Evolutionary conservation across 2,329 filamentous ascomycete genomes (phyloP), one percentile per base, ranked within the genome.

Genomic region (Trichoderma semiorbis): DNA sequence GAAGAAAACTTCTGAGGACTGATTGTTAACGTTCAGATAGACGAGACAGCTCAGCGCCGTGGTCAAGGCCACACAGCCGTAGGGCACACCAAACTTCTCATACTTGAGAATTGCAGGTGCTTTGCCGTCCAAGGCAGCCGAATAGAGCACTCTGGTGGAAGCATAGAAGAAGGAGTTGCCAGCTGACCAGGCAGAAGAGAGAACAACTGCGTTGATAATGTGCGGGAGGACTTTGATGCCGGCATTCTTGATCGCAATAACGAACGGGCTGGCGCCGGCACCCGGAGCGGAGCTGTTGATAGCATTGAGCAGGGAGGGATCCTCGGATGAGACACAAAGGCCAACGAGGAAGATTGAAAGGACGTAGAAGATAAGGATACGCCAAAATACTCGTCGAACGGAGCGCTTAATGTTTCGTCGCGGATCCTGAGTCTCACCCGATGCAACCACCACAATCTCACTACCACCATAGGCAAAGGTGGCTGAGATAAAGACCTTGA

Each of bases 31-130:
- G 75, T 91, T 89, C 63, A 79, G 73, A 77, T 92, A 93, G 14
- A 87, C 86, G 26, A 93, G 82, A n/a, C 91, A 84, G 10, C 88
- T 85, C 73, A 93, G 87, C 83, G 77, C 93, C 81, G 76, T 83
- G 1, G 77, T 77, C 8, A 75, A 73, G 5, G 74, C 77, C 6
- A 80, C 78, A 32, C 77, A 79, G 7, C 68, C 78, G 63, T 78
- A 79, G 21, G 79, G 78, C 7, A 81, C 78, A 60, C 78, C 79
- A 32, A 75, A 78, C 14, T 72, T 76, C 55, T 78, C 77, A 28
- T 73, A 76, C 16, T 70, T 77, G 70, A 80, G 74, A 28, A 86
- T 62, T 81, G 83, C 53, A 79, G 85, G 65, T 78, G 86, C 69
- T 83, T 83, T 78, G 60, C 77, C 77, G 67, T 78, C 77, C 28